Base-by-base conservation (phyloP, 2,329 filamentous ascomycete species). In the Aspergillus jensenii region DNA sequence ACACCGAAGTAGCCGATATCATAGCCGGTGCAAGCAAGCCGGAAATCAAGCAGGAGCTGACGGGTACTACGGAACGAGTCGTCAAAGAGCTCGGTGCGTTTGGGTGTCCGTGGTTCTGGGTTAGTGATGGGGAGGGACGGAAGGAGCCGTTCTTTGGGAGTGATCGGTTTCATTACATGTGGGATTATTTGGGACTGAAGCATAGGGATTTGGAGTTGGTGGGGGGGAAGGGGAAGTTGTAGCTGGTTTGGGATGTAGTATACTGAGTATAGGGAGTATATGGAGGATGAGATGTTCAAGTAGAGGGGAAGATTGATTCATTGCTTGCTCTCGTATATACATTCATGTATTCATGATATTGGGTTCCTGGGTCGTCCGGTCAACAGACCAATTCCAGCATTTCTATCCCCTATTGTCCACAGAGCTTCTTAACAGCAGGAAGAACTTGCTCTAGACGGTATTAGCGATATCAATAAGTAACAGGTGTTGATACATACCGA, bases 101-200 rank as follows among this genome's bases (percentile, higher is more conserved):
- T 72, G 90, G 90, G 0, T 85, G 86, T 50, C 90, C 90, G 1
- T 93, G 90, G 90, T 79, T 90, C 59, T 87, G 86, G 82, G 89
- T 87, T 3, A 81, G 78, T 25, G 69, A 68, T 57, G 57, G 60
- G 2, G 71, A 81, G 60, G 87, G 87, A 0, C 72, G 80, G 56
- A 80, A 80, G 49, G 86, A 90, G 75, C 84, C 87, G 0, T 91
- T 92, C 70, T 93, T 93, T 73, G 90, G 90, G 3, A 91, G 88
- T 74, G 90, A 93, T 74, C 86, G 87, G 71, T 74, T 73, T 45
- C 67, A 71, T 49, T 89, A 84, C 65, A 82, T 93, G 64, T 92
- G 87, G 75, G 78, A 83, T 58, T 88, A 84, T 68, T 71, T 92
- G 45, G 86, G 79, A 0, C 65, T 91, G 52, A 70, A 71, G 1